These are phyloP conservation scores for Limonium bicolor DNA, from an alignment of 148 eudicot genomes.

Conservation along the genomic window DNA sequence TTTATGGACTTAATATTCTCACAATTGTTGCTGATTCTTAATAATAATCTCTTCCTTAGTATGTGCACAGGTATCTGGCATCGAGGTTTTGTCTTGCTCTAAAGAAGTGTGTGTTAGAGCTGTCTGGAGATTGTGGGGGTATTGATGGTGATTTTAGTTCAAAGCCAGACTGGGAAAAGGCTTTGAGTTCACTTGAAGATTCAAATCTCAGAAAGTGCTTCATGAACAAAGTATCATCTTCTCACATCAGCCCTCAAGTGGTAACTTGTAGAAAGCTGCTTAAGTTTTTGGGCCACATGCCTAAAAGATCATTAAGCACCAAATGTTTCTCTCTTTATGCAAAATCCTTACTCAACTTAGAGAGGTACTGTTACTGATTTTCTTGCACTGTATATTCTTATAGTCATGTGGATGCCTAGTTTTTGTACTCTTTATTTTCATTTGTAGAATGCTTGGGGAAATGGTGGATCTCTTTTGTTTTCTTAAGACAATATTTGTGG, in stretches of 20 bases:
- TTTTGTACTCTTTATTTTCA: too few relatives aligned
- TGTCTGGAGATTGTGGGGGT: constrained; percentile 22
- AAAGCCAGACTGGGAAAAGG: constrained; percentile 44
- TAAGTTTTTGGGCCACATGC: constrained; percentile 42
- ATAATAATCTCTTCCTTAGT: too few relatives aligned
- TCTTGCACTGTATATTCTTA: too few relatives aligned
- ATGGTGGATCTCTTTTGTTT: too few relatives aligned
- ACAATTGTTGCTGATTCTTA: too few relatives aligned
- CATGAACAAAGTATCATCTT: constrained; percentile 12
- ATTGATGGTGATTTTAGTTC: constrained; percentile 21
- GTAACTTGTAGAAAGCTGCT: constrained; percentile 37
- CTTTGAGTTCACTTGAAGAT: constrained; percentile 20
- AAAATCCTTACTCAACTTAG: constrained; percentile 51
- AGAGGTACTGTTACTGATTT: constrained; percentile 34
- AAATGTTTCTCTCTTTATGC: constrained; percentile 35
- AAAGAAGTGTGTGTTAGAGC: constrained; percentile 24
- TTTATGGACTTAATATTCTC: too few relatives aligned
- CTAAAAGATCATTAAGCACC: constrained; percentile 29
- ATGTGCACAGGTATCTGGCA: constrained; percentile 67
- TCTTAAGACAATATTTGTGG: background rate
- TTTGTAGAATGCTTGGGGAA: too few relatives aligned
- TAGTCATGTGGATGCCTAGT: too few relatives aligned
- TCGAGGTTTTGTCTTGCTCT: constrained; percentile 39
- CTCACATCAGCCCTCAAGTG: constrained; percentile 13
- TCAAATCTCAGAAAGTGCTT: constrained; percentile 12